Percentiles rank a stretch among this genome's conserved stretches.
Evolutionary conservation across 2,329 filamentous ascomycete genomes (phyloP).

Genomic region (Ilyonectria destructans): DNA sequence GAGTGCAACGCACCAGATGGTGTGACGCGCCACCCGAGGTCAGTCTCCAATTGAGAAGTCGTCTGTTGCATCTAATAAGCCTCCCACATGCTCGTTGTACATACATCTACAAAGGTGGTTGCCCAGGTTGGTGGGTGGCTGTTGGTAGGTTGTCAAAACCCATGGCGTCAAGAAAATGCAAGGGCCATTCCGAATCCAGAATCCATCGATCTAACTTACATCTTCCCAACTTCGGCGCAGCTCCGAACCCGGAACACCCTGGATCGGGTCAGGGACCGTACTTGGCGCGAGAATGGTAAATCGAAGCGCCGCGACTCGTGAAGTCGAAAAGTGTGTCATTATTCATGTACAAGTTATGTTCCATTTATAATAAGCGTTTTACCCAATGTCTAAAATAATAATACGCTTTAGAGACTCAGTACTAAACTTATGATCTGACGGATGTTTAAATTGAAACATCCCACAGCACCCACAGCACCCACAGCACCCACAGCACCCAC

Average conservation of each 20-base stretch:
- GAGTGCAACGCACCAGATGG: not conserved
- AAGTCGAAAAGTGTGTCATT: not conserved
- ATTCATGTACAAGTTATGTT: not conserved
- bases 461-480: not conserved
- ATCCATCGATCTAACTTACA: constrained; percentile 15
- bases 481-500: too few relatives aligned
- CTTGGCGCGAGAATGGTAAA: constrained; percentile 3
- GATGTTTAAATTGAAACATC: not conserved
- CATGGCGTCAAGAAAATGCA: constrained; percentile 15
- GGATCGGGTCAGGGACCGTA: constrained; percentile 1
- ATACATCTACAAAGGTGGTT: constrained; percentile 27
- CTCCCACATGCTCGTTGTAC: not conserved
- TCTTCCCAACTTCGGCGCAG: constrained; percentile 21
- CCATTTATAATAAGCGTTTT: too few relatives aligned
- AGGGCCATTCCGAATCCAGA: constrained; percentile 30
- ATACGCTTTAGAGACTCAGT: too few relatives aligned
- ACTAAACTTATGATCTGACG: not conserved
- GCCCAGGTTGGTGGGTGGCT: not conserved
- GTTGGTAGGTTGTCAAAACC: not conserved
- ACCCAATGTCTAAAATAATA: too few relatives aligned
- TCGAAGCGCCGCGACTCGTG: not conserved
- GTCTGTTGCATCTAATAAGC: not conserved
- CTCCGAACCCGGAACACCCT: constrained; percentile 26
- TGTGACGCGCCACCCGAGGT: not conserved
- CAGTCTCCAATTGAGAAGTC: not conserved